These are phyloP conservation scores for Misopates orontium DNA, from an alignment of 257 asterid species.

Conservation along the genomic window DNA sequence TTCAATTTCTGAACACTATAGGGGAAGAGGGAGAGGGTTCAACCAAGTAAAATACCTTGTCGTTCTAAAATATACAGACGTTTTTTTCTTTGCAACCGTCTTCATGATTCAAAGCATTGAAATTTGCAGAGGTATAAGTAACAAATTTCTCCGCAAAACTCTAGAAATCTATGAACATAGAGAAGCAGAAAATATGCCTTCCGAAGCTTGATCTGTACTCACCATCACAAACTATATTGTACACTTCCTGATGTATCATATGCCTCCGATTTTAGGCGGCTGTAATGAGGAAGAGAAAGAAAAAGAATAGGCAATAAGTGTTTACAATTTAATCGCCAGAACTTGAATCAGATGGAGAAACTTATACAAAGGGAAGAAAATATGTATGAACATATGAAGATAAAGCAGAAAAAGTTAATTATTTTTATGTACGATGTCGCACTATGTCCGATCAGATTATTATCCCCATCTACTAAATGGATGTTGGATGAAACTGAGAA, in stretches of 20 bases:
- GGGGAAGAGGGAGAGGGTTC: conserved; percentile 11
- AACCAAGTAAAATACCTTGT: conserved; percentile 23
- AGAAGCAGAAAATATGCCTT: conserved; percentile 18
- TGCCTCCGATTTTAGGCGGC: conserved; percentile 57
- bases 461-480: too few species aligned
- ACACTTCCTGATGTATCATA: conserved; percentile 30
- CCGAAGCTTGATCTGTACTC: conserved; percentile 24
- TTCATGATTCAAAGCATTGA: conserved; percentile 19
- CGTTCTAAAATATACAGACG: conserved; percentile 27
- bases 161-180: conserved; percentile 18
- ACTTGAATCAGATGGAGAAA: too few species aligned
- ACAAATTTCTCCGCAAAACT: conserved; percentile 15
- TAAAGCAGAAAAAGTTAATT: too few species aligned
- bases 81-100: conserved; percentile 19
- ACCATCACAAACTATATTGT: conserved; percentile 27
- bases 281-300: conserved; percentile 17
- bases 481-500: too few species aligned
- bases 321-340: background rate
- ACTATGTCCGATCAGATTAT: background rate
- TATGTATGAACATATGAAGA: too few species aligned
- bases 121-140: conserved; percentile 17
- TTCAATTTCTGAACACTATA: conserved; percentile 6
- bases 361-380: too few species aligned
- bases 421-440: too few species aligned
- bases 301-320: background rate